Conservation (phyloP, 2,329 filamentous ascomycete species). For the Colletotrichum plurivorum region DNA sequence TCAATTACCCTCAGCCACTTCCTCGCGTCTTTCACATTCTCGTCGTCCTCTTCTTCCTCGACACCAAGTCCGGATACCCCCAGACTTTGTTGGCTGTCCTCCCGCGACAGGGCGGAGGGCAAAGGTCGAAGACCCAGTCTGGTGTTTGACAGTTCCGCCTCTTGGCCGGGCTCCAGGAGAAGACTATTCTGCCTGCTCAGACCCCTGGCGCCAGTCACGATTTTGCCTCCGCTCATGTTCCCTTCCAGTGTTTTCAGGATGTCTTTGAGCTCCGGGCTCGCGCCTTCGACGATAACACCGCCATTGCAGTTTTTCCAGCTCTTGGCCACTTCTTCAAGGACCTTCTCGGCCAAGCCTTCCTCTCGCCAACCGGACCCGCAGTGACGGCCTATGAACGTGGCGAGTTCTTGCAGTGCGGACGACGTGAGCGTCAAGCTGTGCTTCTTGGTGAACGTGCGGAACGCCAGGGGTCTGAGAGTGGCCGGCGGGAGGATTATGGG, state of each 20-base stretch:
- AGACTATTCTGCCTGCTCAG: constrained; percentile 76
- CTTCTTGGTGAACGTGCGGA: constrained; percentile 97
- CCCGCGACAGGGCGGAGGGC: constrained; percentile 58
- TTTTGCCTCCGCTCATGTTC: constrained; percentile 88
- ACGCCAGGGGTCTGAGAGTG: constrained; percentile 89
- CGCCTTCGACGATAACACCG: constrained; percentile 91
- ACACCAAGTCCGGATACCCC: constrained; percentile 68
- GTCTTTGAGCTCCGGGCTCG: constrained; percentile 80
- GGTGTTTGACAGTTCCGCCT: constrained; percentile 67
- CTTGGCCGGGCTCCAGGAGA: constrained; percentile 69
- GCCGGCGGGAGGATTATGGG: constrained; percentile 91
- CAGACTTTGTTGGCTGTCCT: constrained; percentile 78
- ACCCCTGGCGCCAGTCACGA: constrained; percentile 66
- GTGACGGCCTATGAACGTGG: constrained; percentile 90
- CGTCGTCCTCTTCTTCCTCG: constrained; percentile 69
- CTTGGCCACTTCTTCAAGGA: constrained; percentile 91
- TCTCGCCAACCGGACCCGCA: constrained; percentile 98
- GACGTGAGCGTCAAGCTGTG: constrained; percentile 94
- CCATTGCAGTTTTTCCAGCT: constrained; percentile 93
- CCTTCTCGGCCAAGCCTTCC: constrained; percentile 91
- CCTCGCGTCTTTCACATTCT: constrained; percentile 76
- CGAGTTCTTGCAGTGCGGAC: constrained; percentile 85
- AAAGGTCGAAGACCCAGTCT: constrained; percentile 68
- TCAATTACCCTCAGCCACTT: constrained; percentile 88
- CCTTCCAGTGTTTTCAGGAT: constrained; percentile 89